Conservation (phyloP, 1,284 basidiomycete genomes). For the Butyriboletus appendiculatus region DNA sequence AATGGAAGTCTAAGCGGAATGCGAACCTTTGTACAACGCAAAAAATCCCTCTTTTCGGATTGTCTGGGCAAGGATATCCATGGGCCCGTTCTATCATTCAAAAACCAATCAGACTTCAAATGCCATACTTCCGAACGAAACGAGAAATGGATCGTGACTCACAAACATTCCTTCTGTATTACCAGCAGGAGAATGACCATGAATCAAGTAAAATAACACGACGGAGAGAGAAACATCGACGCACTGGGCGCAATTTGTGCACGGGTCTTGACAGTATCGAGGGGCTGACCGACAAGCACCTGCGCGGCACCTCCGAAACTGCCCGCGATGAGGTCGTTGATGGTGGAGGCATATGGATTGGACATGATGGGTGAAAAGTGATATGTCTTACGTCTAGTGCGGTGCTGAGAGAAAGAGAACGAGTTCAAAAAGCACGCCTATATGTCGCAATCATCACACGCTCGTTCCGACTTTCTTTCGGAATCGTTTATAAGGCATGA, state of each 20-base stretch:
- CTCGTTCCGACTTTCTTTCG: not conserved
- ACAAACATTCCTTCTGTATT: slow-evolving; percentile 77
- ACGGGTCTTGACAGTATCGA: slow-evolving; percentile 87
- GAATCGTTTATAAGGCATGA: too few species aligned
- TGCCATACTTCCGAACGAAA: not conserved
- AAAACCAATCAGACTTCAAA: not conserved
- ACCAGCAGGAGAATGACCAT: not conserved
- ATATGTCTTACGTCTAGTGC: not conserved
- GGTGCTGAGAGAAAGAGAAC: not conserved
- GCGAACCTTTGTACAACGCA: slow-evolving; percentile 87
- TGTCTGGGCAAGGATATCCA: slow-evolving; percentile 85
- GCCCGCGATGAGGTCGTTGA: slow-evolving; percentile 77
- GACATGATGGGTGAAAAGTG: slow-evolving; percentile 13
- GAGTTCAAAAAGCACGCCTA: not conserved
- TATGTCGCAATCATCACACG: slow-evolving; percentile 13
- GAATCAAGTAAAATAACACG: not conserved
- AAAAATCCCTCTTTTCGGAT: slow-evolving; percentile 86
- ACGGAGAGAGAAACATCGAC: slow-evolving; percentile 18
- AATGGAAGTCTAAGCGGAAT: not conserved
- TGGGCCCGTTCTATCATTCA: slow-evolving; percentile 75
- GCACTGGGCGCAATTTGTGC: slow-evolving; percentile 78
- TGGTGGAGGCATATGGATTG: slow-evolving; percentile 42
- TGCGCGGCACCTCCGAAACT: slow-evolving; percentile 78
- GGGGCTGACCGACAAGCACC: slow-evolving; percentile 84
- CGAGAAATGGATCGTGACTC: slow-evolving; percentile 35